A percentile compares a stretch with the other conserved stretches of the same genome.
Conservation (phyloP, 331 rosid genomes). For the Pyrus hybrid region DNA sequence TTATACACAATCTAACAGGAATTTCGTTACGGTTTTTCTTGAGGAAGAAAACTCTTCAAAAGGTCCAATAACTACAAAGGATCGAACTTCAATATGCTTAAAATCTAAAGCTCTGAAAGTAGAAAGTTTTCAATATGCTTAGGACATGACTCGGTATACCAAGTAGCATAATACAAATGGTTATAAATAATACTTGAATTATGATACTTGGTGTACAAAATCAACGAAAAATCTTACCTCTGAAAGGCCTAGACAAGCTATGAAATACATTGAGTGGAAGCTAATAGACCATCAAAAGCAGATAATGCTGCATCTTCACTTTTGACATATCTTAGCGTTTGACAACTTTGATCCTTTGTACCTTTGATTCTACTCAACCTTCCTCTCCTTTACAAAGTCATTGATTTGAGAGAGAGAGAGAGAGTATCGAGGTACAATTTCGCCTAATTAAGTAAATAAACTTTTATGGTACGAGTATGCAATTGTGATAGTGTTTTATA, state of each 20-base stretch:
- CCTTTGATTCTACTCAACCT: not conserved
- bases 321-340: not conserved
- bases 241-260: not conserved
- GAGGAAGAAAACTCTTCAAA: not conserved
- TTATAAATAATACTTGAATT: too few species aligned
- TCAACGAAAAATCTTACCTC: too few species aligned
- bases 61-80: not conserved
- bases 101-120: not conserved
- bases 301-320: not conserved
- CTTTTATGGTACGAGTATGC: too few species aligned
- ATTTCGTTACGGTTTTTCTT: not conserved
- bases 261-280: not conserved
- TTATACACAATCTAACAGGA: not conserved
- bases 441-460: not conserved
- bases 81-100: not conserved
- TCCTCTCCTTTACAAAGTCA: not conserved
- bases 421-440: not conserved
- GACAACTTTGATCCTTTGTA: not conserved
- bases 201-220: too few species aligned
- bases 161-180: rapidly evolving
- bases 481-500: rapidly evolving
- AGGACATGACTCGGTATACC: too few species aligned
- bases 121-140: too few species aligned
- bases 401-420: not conserved
- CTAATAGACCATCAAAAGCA: not conserved